phyloP scores from a whole-genome alignment of 129 eudicot genomes.

The Helichrysum umbraculigerum region DNA sequence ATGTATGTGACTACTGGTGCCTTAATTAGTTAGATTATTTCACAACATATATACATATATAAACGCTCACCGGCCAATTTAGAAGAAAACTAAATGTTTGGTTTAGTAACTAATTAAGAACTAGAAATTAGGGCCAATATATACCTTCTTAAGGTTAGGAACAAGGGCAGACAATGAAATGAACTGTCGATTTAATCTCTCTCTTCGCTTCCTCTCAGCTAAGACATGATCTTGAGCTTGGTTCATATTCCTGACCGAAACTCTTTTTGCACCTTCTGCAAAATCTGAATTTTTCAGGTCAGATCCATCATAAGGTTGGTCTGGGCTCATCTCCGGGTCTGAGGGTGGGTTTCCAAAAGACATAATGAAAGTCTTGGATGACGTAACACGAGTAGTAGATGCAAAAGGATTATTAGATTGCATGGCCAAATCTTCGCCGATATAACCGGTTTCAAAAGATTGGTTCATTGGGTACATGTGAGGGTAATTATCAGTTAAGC shows the following conservation, averaged over 20 bases:
- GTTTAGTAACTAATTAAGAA: no score
- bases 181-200: constrained; percentile 20
- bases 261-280: no score
- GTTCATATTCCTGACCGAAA: no score
- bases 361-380: constrained; percentile 20
- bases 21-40: no score
- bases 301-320: background rate
- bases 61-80: no score
- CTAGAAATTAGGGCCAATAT: no score
- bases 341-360: constrained; percentile 18
- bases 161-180: constrained; percentile 33
- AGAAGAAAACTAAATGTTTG: no score
- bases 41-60: no score
- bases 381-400: background rate
- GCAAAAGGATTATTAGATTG: constrained; percentile 2
- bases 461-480: background rate
- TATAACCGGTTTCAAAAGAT: background rate
- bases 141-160: constrained; percentile 37
- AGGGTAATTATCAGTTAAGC: background rate
- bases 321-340: background rate
- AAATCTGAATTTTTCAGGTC: background rate
- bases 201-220: constrained; percentile 38
- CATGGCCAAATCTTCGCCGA: background rate
- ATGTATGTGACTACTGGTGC: no score
- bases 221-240: constrained; percentile 15